A percentile compares a stretch with the other conserved stretches of the same genome.
These are phyloP conservation scores for Bromus sterilis DNA, from an alignment of 176 grass and related monocot species.

Conservation along the genomic window DNA sequence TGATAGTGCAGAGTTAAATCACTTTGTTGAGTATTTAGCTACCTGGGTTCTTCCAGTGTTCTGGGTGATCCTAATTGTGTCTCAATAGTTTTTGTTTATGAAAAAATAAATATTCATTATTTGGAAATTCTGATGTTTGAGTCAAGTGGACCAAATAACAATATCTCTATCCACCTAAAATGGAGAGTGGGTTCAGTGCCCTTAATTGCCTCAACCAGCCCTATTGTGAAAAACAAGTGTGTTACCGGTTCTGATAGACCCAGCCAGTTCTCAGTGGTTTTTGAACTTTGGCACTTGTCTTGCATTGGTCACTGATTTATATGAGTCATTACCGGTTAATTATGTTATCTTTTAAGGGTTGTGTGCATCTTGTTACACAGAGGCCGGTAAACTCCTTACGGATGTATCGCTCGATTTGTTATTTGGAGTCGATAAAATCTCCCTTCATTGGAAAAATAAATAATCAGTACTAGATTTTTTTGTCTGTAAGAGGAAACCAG, in stretches of 20 bases:
- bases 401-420: too few species aligned
- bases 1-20: not conserved
- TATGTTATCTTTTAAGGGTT: too few species aligned
- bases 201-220: not conserved
- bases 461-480: not conserved
- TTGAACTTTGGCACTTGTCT: not conserved
- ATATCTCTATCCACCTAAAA: not conserved
- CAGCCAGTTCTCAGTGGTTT: not conserved
- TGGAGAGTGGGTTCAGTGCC: not conserved
- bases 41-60: not conserved
- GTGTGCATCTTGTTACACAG: too few species aligned
- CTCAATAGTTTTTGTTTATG: not conserved
- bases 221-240: not conserved
- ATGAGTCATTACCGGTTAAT: too few species aligned
- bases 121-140: not conserved
- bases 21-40: not conserved
- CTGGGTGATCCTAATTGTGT: too few species aligned
- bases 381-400: too few species aligned
- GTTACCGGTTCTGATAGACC: not conserved
- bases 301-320: not conserved
- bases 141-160: not conserved
- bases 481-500: not conserved
- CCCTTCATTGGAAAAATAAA: too few species aligned
- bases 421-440: too few species aligned
- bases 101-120: not conserved